Percentiles rank a stretch among this genome's conserved stretches.
These are phyloP conservation scores for Geotrichum citri-aurantii DNA, from an alignment of 1,139 yeast genomes.

Conservation along the genomic window DNA sequence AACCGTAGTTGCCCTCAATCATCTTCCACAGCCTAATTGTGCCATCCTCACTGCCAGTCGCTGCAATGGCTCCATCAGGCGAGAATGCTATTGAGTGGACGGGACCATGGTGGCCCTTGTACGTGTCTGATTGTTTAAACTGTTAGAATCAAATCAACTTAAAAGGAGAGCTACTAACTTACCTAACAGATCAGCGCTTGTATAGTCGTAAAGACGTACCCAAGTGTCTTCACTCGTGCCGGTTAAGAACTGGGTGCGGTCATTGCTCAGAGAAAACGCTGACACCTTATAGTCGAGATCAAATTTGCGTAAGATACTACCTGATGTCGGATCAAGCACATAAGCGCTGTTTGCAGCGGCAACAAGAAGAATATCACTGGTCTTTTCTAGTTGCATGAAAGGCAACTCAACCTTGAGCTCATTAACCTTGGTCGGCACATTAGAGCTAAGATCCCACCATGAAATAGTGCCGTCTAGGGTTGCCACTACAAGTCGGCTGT, in stretches of 20 bases:
- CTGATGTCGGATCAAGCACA: constrained; percentile 25
- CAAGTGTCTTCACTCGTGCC: constrained; percentile 35
- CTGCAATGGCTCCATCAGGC: constrained; percentile 40
- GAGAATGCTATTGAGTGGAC: constrained; percentile 36
- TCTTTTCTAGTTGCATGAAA: constrained; percentile 31
- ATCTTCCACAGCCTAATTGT: constrained; percentile 57
- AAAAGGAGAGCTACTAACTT: background rate
- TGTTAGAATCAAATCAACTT: background rate
- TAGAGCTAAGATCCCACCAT: constrained; percentile 32
- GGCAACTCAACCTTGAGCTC: constrained; percentile 25
- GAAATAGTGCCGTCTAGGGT: constrained; percentile 29
- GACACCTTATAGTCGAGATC: constrained; percentile 32
- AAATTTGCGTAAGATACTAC: constrained; percentile 25
- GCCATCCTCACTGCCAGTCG: constrained; percentile 69
- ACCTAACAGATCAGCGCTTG: constrained; percentile 26
- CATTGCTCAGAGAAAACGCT: constrained; percentile 30
- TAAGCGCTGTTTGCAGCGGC: constrained; percentile 27
- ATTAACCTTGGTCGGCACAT: constrained; percentile 18
- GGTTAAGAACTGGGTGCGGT: constrained; percentile 28
- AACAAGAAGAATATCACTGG: constrained; percentile 19
- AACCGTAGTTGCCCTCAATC: constrained; percentile 33
- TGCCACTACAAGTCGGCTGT: constrained; percentile 25
- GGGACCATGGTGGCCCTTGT: constrained; percentile 39
- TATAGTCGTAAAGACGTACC: constrained; percentile 35
- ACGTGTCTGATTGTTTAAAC: constrained; percentile 22